Evolutionary conservation across 2,329 filamentous ascomycete species (phyloP), one percentile per base, ranked within the genome.

Genomic region (Zasmidium angulare): DNA sequence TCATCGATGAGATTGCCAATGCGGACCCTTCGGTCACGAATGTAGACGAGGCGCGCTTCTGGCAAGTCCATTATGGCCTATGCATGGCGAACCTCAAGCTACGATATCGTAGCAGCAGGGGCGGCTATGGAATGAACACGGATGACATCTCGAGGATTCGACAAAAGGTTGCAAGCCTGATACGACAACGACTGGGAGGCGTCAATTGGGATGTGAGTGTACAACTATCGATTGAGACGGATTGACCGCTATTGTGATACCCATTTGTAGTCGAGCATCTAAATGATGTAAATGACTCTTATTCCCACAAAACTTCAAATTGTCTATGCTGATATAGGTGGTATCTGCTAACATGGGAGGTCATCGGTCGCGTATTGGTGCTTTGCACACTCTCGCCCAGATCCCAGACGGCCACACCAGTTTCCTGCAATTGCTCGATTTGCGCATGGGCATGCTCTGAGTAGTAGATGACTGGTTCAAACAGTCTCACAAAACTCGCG

Each of bases 51-150:
- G 93, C 93, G 1, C 88, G 92, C 72, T 96, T 99, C 75, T 99
- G 95, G 95, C 95, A 99, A 78, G 95, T 97, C 14, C 95, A 99
- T 76, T 97, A 98, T 73, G 93, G 93, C 1, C 81, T 98, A 46
- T 96, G 92, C 71, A 96, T 98, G 89, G 95, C 95, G 9, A 97
- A 96, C 72, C 75, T 99, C 66, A 96, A 91, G 74, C 76, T 99
- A 20, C 84, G 87, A 84, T 96, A 23, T 73, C 77, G 59, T 48
- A 63, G 59, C 3, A 79, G 77, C 63, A 88, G 87, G 3, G 79
- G 76, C 49, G 87, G 89, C 47, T 91, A 95, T 58, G 69, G 77
- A 62, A 60, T 66, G 60, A 53, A 50, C 20, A 60, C 56, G 21
- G 85, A 88, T 14, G 84, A 87, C 4, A 78, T 96, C 60, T 82